phyloP scores from a whole-genome alignment of 345 rosid genomes.

The Theobroma cacao region DNA sequence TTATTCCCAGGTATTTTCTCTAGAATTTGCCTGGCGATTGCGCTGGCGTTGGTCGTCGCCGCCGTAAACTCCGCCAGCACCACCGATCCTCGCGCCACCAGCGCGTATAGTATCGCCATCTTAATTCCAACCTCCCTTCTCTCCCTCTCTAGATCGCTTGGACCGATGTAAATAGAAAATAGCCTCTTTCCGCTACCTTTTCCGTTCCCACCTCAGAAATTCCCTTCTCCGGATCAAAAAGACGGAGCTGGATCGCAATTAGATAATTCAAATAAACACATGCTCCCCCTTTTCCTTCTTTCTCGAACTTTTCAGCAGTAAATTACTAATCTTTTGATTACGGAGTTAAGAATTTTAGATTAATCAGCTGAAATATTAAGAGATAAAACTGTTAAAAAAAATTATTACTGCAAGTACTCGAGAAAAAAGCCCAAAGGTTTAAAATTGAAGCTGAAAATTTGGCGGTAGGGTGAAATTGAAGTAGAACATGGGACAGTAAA shows the following conservation, averaged over 20 bases:
- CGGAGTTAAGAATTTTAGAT: neutral
- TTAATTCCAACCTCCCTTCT: neutral
- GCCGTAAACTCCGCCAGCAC: constrained; percentile 83
- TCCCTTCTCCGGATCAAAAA: neutral
- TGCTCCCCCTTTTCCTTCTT: neutral
- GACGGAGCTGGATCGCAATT: neutral
- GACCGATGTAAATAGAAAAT: neutral
- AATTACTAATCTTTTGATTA: neutral
- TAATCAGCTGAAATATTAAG: neutral
- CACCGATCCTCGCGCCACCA: constrained; percentile 89
- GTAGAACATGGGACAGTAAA: too few relatives aligned
- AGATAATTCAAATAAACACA: neutral
- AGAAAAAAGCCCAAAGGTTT: too few relatives aligned
- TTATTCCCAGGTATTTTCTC: constrained; percentile 74
- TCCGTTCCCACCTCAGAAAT: neutral
- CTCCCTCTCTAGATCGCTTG: neutral
- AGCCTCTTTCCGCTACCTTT: neutral
- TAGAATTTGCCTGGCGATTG: constrained; percentile 75
- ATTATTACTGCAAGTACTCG: neutral
- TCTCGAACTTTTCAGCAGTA: neutral
- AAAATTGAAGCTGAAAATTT: too few relatives aligned
- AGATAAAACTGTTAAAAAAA: neutral
- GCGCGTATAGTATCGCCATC: constrained; percentile 90
- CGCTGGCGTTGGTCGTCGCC: constrained; percentile 76
- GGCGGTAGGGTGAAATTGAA: too few relatives aligned